Evolutionary conservation across 2,329 filamentous ascomycete genomes (phyloP), one percentile per base, ranked within the genome.

Genomic region (Phoma sp.): DNA sequence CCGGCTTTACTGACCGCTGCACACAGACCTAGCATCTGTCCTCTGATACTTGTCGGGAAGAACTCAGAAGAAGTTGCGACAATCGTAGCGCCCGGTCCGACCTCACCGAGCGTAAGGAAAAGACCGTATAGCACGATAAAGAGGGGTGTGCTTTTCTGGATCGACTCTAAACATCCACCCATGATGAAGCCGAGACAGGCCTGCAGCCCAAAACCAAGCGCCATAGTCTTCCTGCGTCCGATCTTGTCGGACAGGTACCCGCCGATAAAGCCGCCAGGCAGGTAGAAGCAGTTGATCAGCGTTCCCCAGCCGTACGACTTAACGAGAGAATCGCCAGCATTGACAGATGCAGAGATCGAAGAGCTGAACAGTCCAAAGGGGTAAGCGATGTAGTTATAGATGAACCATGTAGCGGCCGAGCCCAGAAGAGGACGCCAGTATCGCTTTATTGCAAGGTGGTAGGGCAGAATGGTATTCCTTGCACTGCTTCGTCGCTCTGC

Each of bases 321-420:
- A 7, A 67, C 52, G 1, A 67, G 58, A 5, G 60, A 59, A 32
- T 67, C 58, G 9, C 48, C 48, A 1, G 66, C 60, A 14, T 62
- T 64, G 18, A 69, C 59, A 5, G 55, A 54, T 4, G 62, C 52
- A 3, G 60, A 77, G 52, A 84, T 83, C 22, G 81, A 82, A 0
- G 80, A 80, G 50, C 78, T 79, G 66, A 84, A 84, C 25, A 85
- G 76, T 7, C 81, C 81, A 56, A 84, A 83, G 0, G 82, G 82
- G 47, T 82, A 80, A 0, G 79, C 79, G 36, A 84, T 79, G 65
- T 79, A 85, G 62, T 86, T 81, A 64, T 85, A 80, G 37, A 75
- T 66, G 64, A 83, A 83, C 81, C 82, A 84, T 8, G 78, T 76
- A 1, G 76, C 56, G 2, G 80, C 76, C 6, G 77, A 76, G 11